Base-by-base conservation (phyloP, 805 yeast species). In the Starmerella gropengiesseri region DNA sequence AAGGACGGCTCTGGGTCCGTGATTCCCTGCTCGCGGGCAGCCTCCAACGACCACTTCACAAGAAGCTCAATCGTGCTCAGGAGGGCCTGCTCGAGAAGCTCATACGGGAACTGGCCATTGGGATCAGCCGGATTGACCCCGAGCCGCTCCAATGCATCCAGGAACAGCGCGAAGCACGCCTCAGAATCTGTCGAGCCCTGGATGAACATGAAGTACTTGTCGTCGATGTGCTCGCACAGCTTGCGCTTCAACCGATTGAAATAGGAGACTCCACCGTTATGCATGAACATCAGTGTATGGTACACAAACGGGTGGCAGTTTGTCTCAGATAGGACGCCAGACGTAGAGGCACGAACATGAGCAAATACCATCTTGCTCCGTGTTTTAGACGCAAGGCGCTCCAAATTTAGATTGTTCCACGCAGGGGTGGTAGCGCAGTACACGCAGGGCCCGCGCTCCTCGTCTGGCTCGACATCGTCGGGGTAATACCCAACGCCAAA, bases 171-270 rank as follows among this genome's bases (percentile, higher is more conserved):
- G 70, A 87, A 89, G 39, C 89, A 81, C 64, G 95, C 87, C 62
- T 91, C 98, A 2, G 94, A 81, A 60, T 91, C 98, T 0, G 98
- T 91, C 22, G 93, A 76, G 1, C 98, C 98, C 59, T 91, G 96
- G 32, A 91, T 74, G 33, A 68, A 69, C 18, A 82, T 63, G 56
- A 91, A 83, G 60, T 75, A 91, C 51, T 78, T 77, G 58, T 91
- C 95, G 31, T 74, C 74, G 34, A 91, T 68, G 57, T 81, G 84
- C 51, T 74, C 69, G 26, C 85, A 69, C 32, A 91, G 66, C 45
- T 63, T 70, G 46, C 91, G 71, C 62, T 91, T 91, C 53, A 91
- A 81, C 50, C 65, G 63, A 41, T 67, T 60, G 60, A 89, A 91
- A 46, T 75, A 75, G 9, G 87, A 69, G 19, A 91, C 75, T 39